phyloP scores from a whole-genome alignment of 352 stramenopile species.

The Lagenidium sp. region DNA sequence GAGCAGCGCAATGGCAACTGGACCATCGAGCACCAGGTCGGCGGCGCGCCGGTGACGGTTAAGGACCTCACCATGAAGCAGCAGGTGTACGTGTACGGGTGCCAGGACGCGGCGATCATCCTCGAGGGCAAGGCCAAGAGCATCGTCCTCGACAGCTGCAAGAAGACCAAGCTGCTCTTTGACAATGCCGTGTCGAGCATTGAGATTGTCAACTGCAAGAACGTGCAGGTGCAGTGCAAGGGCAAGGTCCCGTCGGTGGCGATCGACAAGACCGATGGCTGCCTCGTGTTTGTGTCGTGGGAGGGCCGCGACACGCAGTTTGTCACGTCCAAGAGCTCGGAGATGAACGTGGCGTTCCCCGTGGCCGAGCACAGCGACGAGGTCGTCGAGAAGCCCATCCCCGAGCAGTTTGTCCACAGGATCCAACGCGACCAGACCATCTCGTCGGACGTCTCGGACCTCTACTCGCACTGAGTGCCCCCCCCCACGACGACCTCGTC shows the following conservation, averaged over 20 bases:
- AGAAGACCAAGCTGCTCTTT: conserved; percentile 94
- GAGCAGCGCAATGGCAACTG: conserved; percentile 95
- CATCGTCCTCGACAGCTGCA: conserved; percentile 94
- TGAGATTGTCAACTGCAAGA: conserved; percentile 98
- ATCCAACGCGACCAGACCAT: conserved; percentile 81
- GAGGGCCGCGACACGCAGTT: conserved; percentile 86
- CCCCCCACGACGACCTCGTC: no score
- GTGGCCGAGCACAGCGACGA: conserved; percentile 73
- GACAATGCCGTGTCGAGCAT: conserved; percentile 94
- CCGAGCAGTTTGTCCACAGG: conserved; percentile 96
- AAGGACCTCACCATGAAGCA: conserved; percentile 92
- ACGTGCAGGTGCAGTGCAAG: conserved; percentile 93
- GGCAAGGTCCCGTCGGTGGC: conserved; percentile 91
- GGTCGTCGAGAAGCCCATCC: conserved; percentile 94
- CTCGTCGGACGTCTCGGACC: conserved; percentile 91
- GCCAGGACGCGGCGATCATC: conserved; percentile 90
- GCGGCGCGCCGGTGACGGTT: conserved; percentile 74
- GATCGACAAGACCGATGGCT: conserved; percentile 99
- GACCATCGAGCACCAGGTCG: conserved; percentile 95
- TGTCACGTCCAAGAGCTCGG: conserved; percentile 95
- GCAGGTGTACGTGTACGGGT: conserved; percentile 96
- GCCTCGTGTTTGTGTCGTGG: conserved; percentile 93
- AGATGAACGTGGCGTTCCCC: conserved; percentile 96
- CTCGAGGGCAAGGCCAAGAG: conserved; percentile 98
- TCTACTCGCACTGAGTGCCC: conserved; percentile 88